Evolutionary conservation across 192 early-diverging fungal genomes (phyloP).

Genomic region (Coemansia sp.): DNA sequence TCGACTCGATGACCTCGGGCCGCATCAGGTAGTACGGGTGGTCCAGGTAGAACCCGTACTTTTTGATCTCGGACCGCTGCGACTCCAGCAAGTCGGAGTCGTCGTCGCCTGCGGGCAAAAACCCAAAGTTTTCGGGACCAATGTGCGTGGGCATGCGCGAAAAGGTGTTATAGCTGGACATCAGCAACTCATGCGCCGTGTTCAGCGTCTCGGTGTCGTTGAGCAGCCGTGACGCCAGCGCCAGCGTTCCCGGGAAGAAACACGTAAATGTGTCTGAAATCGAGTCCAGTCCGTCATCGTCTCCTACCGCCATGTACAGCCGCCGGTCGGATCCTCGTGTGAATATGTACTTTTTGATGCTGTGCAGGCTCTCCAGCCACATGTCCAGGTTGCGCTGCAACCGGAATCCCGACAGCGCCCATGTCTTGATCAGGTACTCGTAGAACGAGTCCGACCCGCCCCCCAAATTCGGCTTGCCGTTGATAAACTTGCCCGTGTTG

Average conservation of each 20-base stretch:
- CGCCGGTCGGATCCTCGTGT: conserved; percentile 44
- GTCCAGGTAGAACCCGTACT: conserved; percentile 49
- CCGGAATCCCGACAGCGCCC: conserved; percentile 66
- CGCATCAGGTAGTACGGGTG: conserved; percentile 68
- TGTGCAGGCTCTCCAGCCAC: conserved; percentile 46
- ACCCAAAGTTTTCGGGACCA: conserved; percentile 53
- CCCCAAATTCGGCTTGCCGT: conserved; percentile 72
- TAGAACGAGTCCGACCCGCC: conserved; percentile 91
- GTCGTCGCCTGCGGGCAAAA: conserved; percentile 40
- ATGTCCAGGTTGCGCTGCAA: conserved; percentile 49
- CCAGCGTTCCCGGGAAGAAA: conserved; percentile 54
- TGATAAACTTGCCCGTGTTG: conserved; percentile 47
- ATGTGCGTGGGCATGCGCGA: conserved; percentile 47
- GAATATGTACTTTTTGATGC: conserved; percentile 46
- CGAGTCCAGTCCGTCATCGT: conserved; percentile 49
- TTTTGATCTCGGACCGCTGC: conserved; percentile 43
- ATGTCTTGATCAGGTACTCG: conserved; percentile 93
- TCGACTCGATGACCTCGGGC: conserved; percentile 86
- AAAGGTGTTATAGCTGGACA: conserved; percentile 47
- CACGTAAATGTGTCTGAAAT: conserved; percentile 51
- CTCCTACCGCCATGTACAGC: conserved; percentile 53
- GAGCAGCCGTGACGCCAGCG: conserved; percentile 43
- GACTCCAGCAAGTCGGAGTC: conserved; percentile 30
- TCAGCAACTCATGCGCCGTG: conserved; percentile 38
- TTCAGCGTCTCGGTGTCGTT: conserved; percentile 36